Evolutionary conservation across 768 basidiomycete species (phyloP).

Genomic region (Daedalea quercina): DNA sequence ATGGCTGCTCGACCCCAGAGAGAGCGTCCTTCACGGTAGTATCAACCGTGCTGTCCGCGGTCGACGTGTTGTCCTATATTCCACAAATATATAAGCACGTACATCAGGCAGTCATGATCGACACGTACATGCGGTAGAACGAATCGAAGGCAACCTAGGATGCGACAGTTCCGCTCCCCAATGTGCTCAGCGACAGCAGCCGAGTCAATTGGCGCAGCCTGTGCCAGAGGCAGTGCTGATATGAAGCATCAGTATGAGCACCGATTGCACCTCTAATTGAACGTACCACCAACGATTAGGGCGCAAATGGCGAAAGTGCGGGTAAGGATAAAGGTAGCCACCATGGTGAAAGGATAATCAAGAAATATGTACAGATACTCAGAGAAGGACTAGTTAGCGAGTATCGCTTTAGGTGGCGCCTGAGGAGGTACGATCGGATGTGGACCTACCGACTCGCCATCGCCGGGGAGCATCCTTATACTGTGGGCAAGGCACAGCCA

Average conservation of each 20-base stretch:
- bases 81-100: neutral
- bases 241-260: neutral
- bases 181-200: neutral
- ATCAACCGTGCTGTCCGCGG: no score
- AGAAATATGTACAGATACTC: neutral
- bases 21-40: no score
- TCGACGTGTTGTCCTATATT: neutral
- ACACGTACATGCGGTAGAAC: neutral
- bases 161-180: neutral
- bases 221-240: neutral
- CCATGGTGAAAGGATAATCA: neutral
- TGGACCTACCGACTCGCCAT: no score
- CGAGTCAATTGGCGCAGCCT: neutral
- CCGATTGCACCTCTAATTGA: neutral
- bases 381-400: neutral
- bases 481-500: no score
- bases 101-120: neutral
- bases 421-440: no score
- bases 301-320: constrained; percentile 9
- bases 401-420: neutral
- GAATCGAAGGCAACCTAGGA: neutral
- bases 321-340: constrained; percentile 8
- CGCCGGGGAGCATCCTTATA: no score
- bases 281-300: constrained; percentile 3
- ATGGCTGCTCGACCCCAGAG: no score